Evolutionary conservation across 1,284 basidiomycete genomes (phyloP).

Genomic region (Cyathus olla): DNA sequence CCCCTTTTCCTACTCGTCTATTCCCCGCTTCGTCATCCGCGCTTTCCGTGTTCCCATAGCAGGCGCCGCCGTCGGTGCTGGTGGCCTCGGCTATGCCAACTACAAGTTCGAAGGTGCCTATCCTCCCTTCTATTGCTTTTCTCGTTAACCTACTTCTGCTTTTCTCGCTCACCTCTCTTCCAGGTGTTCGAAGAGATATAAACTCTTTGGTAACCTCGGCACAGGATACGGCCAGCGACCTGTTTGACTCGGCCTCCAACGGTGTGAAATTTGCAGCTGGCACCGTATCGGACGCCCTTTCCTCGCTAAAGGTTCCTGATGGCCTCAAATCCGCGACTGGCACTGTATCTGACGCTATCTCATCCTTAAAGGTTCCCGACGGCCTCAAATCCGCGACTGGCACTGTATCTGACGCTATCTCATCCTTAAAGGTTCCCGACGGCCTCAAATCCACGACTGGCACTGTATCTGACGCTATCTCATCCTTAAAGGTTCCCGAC

Average conservation of each 20-base stretch:
- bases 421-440: slow-evolving; percentile 77
- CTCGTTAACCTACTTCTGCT: neutral
- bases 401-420: slow-evolving; percentile 67
- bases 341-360: slow-evolving; percentile 67
- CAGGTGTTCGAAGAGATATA: slow-evolving; percentile 79
- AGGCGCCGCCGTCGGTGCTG: slow-evolving; percentile 87
- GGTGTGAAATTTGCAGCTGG: slow-evolving; percentile 68
- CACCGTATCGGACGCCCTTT: slow-evolving; percentile 62
- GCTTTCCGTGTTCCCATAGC: slow-evolving; percentile 90
- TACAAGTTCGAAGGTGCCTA: slow-evolving; percentile 91
- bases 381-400: slow-evolving; percentile 69
- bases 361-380: slow-evolving; percentile 77
- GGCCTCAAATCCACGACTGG: slow-evolving; percentile 68
- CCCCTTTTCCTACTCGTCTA: slow-evolving; percentile 85
- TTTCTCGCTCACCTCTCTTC: slow-evolving; percentile 2
- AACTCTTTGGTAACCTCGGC: slow-evolving; percentile 72
- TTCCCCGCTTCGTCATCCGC: slow-evolving; percentile 85
- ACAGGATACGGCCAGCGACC: slow-evolving; percentile 75
- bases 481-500: slow-evolving; percentile 77
- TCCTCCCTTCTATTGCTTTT: too few species aligned
- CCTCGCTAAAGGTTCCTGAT: slow-evolving; percentile 32
- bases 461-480: slow-evolving; percentile 67
- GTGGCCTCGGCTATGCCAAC: slow-evolving; percentile 92
- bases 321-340: slow-evolving; percentile 69
- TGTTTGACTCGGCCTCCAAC: slow-evolving; percentile 76